phyloP scores from a whole-genome alignment of 1,284 basidiomycete genomes.

The Tilletia horrida region DNA sequence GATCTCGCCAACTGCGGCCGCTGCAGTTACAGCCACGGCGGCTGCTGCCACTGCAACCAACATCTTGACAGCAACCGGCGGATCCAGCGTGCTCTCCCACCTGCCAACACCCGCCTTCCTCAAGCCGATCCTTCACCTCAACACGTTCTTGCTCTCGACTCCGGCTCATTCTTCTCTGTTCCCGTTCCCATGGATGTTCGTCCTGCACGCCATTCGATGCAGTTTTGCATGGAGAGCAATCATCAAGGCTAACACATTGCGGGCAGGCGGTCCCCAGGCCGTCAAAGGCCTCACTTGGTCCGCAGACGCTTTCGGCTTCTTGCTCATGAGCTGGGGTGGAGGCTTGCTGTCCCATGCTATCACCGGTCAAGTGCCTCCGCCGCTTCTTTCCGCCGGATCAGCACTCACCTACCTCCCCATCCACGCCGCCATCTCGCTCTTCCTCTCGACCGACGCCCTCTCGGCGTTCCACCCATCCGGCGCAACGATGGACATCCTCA shows the following conservation, averaged over 20 bases:
- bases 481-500: slow-evolving; percentile 31
- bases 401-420: slow-evolving; percentile 43
- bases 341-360: slow-evolving; percentile 38
- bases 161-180: background rate
- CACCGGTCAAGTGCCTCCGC: slow-evolving; percentile 34
- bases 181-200: slow-evolving; percentile 9
- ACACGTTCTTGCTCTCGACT: background rate
- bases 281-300: slow-evolving; percentile 29
- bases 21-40: no score
- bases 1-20: no score
- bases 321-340: slow-evolving; percentile 49
- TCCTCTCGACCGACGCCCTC: slow-evolving; percentile 19
- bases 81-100: background rate
- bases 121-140: slow-evolving; percentile 6
- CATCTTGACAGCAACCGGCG: slow-evolving; percentile 3
- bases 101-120: slow-evolving; percentile 8
- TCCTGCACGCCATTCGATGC: slow-evolving; percentile 10
- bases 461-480: slow-evolving; percentile 23
- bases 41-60: no score
- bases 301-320: slow-evolving; percentile 29
- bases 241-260: background rate
- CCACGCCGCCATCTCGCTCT: slow-evolving; percentile 26
- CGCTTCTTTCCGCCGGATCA: slow-evolving; percentile 35
- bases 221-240: slow-evolving; percentile 11
- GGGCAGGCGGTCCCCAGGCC: slow-evolving; percentile 5